Base-by-base conservation (phyloP, 495 filamentous ascomycete species). In the Cercophora sp. region DNA sequence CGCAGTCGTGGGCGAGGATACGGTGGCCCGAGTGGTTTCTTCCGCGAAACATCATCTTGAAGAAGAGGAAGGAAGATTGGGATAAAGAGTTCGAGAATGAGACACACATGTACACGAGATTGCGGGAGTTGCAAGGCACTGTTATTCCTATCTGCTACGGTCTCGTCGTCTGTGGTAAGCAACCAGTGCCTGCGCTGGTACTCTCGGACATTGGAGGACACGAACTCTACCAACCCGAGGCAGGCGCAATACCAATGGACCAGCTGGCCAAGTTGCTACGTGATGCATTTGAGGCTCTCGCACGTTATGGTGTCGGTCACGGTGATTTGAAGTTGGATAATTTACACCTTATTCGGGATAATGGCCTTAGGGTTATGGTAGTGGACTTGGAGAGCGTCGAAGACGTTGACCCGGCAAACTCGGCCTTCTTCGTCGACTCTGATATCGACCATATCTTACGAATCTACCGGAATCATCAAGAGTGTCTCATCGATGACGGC, bases 11-110 rank as follows among this genome's bases (percentile, higher is more conserved):
- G 47, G 47, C 29, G 47, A 49, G 39, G 47, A 49, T 26, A 27
- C 47, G 29, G 29, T 49, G 29, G 29, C 47, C 32, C 32, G 47
- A 49, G 47, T 49, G 32, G 47, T 49, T 49, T 32, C 47, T 49
- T 49, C 47, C 32, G 18, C 31, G 25, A 32, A 49, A 49, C 31
- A 27, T 49, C 11, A 49, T 49, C 47, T 26, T 49, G 19, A 49
- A 49, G 47, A 49, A 39, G 29, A 15, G 20, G 47, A 39, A 49
- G 47, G 34, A 49, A 39, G 47, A 22, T 39, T 39, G 22, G 47
- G 47, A 49, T 36, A 19, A 49, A 4, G 47, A 49, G 20, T 39
- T 49, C 47, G 47, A 49, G 47, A 49, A 49, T 37, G 47, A n/a
- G n/a, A n/a, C n/a, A n/a, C n/a, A n/a, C n/a, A n/a, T n/a, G n/a